Conservation (phyloP, 2,329 filamentous ascomycete species). For the Magnaporthales sp. region DNA sequence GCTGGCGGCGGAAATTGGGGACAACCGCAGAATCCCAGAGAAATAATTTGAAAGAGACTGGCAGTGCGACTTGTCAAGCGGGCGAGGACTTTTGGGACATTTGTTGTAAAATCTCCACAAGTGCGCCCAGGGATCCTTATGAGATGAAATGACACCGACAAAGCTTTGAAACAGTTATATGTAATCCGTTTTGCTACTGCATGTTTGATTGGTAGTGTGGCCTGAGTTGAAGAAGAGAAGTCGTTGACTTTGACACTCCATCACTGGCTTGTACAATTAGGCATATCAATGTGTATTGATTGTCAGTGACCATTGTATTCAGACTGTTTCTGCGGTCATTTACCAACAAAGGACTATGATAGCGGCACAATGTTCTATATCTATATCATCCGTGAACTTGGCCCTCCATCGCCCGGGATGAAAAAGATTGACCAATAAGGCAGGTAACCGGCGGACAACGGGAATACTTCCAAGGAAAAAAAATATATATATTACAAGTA, state of each 20-base stretch:
- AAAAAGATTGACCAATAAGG: background rate
- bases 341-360: background rate
- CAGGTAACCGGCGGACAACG: background rate
- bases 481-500: background rate
- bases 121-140: background rate
- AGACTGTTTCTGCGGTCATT: background rate
- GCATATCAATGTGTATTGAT: background rate
- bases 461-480: background rate
- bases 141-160: no score
- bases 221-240: no score
- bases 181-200: no score
- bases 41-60: background rate
- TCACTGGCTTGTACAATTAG: background rate
- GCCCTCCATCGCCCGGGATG: background rate
- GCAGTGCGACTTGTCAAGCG: no score
- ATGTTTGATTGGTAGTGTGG: no score
- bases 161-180: no score
- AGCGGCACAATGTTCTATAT: background rate
- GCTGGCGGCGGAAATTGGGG: background rate
- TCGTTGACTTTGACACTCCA: no score
- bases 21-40: slow-evolving; percentile 1
- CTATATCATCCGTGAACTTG: background rate
- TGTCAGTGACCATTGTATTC: background rate
- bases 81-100: no score
- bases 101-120: background rate